Evolutionary conservation across 306 rosid species (phyloP), one percentile per base, ranked within the genome.

Genomic region (Boehmeria nivea): DNA sequence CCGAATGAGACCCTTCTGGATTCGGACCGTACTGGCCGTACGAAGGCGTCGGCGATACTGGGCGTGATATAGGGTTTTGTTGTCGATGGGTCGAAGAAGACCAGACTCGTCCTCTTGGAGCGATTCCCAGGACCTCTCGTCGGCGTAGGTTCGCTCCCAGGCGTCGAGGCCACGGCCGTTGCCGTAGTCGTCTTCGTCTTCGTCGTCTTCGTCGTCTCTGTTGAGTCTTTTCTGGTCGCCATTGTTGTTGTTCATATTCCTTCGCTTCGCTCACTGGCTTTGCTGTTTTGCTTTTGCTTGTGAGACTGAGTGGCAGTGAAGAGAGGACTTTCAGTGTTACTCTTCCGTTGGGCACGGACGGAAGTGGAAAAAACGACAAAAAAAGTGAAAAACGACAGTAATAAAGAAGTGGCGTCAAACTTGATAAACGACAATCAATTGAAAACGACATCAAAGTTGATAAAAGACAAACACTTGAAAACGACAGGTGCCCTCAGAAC

Each of bases 71-170:
- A 91, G 69, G 70, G 81, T 75, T 10, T 74, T 83, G 58, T 71
- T 82, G 57, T 91, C 95, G 43, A 91, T 71, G 28, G 98, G 94
- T 51, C 95, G 94, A 51, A 91, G 96, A 54, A 84, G 82, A 10
- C 98, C 98, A n/a, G 93, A 87, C 76, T 87, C 96, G 64, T 91
- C 96, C 68, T 91, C 98, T 64, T 91, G 89, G 63, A 87, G 72
- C 24, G 87, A 74, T 60, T 91, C 98, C 98, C 96, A 91, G 0
- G 98, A 91, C 67, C 98, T 76, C 74, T 91, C 98, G 54, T 91
- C 96, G 6, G 94, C 94, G 45, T 91, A 91, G 40, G 95, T 51
- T 68, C 82, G 80, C 77, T 91, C 94, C 98, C 98, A 91, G 10
- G 96, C 98, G 12, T 81, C 89, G 36, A 58, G 89, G 59, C 69